Evolutionary conservation across 306 rosid species (phyloP), one percentile per base, ranked within the genome.

Genomic region (Quercus ilex): DNA sequence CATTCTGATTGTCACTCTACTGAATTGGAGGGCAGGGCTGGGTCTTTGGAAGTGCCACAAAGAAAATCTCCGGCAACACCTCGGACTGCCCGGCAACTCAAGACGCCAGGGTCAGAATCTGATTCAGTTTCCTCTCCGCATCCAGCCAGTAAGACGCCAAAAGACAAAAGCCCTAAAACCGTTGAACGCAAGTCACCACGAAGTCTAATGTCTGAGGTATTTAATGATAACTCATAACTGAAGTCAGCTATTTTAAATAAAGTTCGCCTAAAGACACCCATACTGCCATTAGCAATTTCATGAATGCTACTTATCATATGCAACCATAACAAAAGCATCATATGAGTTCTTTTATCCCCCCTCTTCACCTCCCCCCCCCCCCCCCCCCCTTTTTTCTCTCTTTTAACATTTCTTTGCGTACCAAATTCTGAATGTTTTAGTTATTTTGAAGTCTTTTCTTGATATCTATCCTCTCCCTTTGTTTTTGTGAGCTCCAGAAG

Each of bases 141-240:
- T 20, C 75, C 74, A 74, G 79, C 82, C 20, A 85, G 76, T 52
- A 87, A 80, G 85, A 86, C 93, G 4, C 88, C 97, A n/a, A 91
- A 89, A 74, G 85, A 80, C 69, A 82, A 76, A 73, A 90, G 91
- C 71, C 90, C 97, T 4, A 89, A 88, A 78, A 87, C 86, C 57
- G 12, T 30, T 59, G 93, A 89, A 55, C 91, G 91, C 69, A 89
- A 75, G 71, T 88, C 92, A 33, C 89, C 95, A 38, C 78, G 83
- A 78, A 90, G 90, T 80, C 88, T 90, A 51, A 83, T 79, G 55
- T 21, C 92, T 38, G 93, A 91, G 98, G 97, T 93, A 90, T 65
- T 38, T 25, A 20, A 43, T 71, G 55, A 57, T 57, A 46, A 52
- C 18, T 17, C 52, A 15, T 65, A 71, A 19, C 38, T 76, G 59